Evolutionary conservation across 2,329 filamentous ascomycete genomes (phyloP).

Genomic region (Calonectria ilicicola): DNA sequence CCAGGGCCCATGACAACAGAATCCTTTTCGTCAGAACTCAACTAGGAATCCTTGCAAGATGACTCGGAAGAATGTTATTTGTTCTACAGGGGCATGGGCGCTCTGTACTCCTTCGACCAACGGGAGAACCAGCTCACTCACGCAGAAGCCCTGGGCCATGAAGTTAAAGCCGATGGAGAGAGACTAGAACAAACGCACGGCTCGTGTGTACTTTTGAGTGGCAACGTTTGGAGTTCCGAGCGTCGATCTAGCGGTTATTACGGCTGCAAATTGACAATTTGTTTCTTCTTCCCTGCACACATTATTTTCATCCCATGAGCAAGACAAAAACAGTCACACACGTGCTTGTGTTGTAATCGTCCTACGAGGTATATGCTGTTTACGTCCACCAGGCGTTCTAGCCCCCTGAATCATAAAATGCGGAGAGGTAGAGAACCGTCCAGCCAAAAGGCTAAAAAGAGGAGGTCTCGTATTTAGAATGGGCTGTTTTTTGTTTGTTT

Average conservation of each 20-base stretch:
- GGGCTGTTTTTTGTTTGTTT: not conserved
- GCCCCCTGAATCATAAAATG: not conserved
- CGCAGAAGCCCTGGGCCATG: not conserved
- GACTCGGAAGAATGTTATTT: not conserved
- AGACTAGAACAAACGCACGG: not conserved
- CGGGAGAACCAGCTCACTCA: not conserved
- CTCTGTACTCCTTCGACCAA: not conserved
- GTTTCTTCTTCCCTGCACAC: not conserved
- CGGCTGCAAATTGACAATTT: not conserved
- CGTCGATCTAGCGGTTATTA: not conserved
- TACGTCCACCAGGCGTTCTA: not conserved
- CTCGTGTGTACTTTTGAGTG: not conserved
- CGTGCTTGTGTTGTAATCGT: not conserved
- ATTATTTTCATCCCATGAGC: not conserved
- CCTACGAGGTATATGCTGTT: not conserved
- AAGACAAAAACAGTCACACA: not conserved
- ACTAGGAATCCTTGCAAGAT: not conserved
- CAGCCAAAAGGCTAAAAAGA: conserved; percentile 2
- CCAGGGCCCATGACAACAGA: not conserved
- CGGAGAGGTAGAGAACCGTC: not conserved
- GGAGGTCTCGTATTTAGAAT: conserved; percentile 7
- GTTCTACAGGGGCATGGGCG: not conserved
- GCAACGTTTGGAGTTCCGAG: not conserved
- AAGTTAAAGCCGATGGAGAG: not conserved
- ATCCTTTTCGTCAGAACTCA: not conserved